A percentile compares a stretch with the other conserved stretches of the same genome.
Conservation (phyloP, 257 asterid genomes). For the Solanum ahanhuiri region DNA sequence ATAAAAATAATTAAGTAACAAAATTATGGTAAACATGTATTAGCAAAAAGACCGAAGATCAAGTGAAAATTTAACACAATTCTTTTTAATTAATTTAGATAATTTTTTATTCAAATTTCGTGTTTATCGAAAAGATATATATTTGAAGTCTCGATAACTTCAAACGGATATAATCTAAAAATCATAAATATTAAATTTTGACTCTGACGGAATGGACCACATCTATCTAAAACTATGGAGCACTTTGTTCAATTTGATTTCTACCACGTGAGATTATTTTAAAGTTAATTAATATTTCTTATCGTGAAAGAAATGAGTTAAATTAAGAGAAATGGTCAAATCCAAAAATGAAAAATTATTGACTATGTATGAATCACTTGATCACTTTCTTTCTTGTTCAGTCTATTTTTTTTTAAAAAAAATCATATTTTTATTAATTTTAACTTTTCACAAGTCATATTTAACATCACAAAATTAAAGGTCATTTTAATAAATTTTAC, state of each 20-base stretch:
- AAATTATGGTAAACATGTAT: background rate
- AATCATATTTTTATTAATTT: too few relatives aligned
- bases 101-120: background rate
- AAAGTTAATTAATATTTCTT: background rate
- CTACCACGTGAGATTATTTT: background rate
- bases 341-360: background rate
- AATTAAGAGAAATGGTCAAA: background rate
- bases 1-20: background rate
- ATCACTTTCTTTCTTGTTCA: too few relatives aligned
- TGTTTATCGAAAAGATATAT: background rate
- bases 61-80: background rate
- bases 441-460: too few relatives aligned
- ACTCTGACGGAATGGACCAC: fast-evolving
- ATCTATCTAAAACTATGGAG: background rate
- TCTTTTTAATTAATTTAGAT: background rate
- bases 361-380: too few relatives aligned
- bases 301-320: background rate
- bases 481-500: too few relatives aligned
- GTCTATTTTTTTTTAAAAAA: too few relatives aligned
- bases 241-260: background rate
- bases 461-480: too few relatives aligned
- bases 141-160: background rate
- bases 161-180: background rate
- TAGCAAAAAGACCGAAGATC: background rate
- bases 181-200: background rate